A percentile compares a stretch with the other conserved stretches of the same genome.
phyloP scores from a whole-genome alignment of 805 yeast genomes.

The Candida qinlingensis region DNA sequence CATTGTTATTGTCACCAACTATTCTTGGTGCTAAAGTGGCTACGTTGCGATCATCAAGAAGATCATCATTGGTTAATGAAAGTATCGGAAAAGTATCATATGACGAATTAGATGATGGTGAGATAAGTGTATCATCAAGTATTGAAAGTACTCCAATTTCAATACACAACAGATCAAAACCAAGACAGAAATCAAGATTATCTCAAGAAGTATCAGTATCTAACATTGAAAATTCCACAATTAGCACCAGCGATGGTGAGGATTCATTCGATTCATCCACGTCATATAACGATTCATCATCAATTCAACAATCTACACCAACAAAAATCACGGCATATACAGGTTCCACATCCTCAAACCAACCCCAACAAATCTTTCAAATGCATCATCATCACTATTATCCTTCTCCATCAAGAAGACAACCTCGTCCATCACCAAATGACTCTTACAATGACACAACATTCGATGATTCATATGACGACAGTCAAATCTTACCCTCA shows the following conservation, averaged over 20 bases:
- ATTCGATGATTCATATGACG: slow-evolving; percentile 4
- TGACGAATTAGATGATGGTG: neutral
- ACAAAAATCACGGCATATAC: neutral
- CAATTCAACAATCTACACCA: neutral
- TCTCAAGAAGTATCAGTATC: neutral
- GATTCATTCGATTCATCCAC: neutral
- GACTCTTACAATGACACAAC: slow-evolving; percentile 1
- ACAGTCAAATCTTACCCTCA: slow-evolving; percentile 37
- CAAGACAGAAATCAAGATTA: neutral
- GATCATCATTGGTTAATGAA: neutral
- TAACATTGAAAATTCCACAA: slow-evolving; percentile 1
- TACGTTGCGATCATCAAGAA: slow-evolving; percentile 10
- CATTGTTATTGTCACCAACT: slow-evolving; percentile 19
- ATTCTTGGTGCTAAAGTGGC: slow-evolving; percentile 24
- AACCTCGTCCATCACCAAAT: neutral
- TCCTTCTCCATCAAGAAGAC: slow-evolving; percentile 10
- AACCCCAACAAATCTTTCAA: slow-evolving; percentile 18
- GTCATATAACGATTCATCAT: neutral
- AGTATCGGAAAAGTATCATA: neutral
- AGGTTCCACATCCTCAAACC: neutral
- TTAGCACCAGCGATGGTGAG: neutral
- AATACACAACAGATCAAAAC: neutral
- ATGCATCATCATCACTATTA: slow-evolving; percentile 47
- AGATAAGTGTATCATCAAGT: neutral
- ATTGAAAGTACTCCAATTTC: slow-evolving; percentile 4